Percentiles rank a stretch among this genome's conserved stretches.
These are phyloP conservation scores for Trichopus zeylanicus DNA, from an alignment of 116 monocot species.

Conservation along the genomic window DNA sequence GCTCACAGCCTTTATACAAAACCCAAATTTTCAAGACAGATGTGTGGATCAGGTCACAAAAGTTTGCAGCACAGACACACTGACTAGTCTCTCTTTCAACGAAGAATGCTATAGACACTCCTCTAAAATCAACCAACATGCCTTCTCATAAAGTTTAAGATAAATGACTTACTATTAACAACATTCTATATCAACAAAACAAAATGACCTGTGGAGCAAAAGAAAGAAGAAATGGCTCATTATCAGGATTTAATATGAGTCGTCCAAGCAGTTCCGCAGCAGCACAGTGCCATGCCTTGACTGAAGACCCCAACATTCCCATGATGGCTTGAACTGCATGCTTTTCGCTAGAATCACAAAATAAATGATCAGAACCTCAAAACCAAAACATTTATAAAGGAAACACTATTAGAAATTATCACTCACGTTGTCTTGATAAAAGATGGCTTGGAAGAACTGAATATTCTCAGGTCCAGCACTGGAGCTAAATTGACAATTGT, in stretches of 20 bases:
- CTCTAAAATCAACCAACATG: background rate
- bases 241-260: conserved; percentile 93
- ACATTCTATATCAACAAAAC: background rate
- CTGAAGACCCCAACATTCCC: conserved; percentile 75
- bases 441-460: conserved; percentile 94
- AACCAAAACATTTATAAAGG: background rate
- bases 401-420: background rate
- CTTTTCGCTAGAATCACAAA: conserved; percentile 56
- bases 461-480: conserved; percentile 82
- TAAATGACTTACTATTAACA: background rate
- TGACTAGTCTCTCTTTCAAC: no score
- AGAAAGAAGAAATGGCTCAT: conserved; percentile 92
- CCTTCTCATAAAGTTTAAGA: background rate
- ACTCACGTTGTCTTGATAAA: conserved; percentile 87
- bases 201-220: conserved; percentile 59
- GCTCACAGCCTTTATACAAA: no score
- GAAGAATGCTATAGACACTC: no score
- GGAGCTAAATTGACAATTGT: conserved; percentile 90
- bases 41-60: no score
- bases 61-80: no score
- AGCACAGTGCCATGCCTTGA: conserved; percentile 96
- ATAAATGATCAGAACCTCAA: background rate
- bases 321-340: conserved; percentile 78
- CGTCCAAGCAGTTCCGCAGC: conserved; percentile 93
- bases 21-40: no score